Percentiles rank a stretch among this genome's conserved stretches.
These are phyloP conservation scores for Pyricularia sp. DNA, from an alignment of 2,329 filamentous ascomycete species.

Conservation along the genomic window DNA sequence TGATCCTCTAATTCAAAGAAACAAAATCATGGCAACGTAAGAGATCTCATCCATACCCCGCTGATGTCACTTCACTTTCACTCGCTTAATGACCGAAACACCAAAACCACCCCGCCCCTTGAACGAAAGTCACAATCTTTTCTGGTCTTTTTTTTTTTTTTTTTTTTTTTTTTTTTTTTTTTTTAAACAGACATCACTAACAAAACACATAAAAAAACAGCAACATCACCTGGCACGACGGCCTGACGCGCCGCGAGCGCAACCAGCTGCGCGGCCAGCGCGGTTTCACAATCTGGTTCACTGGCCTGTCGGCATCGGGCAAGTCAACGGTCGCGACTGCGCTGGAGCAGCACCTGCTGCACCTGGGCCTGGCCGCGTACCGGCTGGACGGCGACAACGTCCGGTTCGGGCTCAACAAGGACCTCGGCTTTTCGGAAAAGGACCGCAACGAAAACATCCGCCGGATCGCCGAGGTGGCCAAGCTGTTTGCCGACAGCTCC, in stretches of 20 bases:
- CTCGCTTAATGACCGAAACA: neutral
- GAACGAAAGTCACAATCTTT: neutral
- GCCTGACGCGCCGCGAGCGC: conserved; percentile 70
- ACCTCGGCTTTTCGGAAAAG: conserved; percentile 86
- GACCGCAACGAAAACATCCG: conserved; percentile 98
- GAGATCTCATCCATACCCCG: neutral
- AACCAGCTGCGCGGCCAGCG: conserved; percentile 67
- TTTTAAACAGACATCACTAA: neutral
- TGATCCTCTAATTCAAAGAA: neutral
- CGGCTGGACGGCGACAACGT: conserved; percentile 97
- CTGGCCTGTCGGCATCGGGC: conserved; percentile 88
- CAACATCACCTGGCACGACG: conserved; percentile 86
- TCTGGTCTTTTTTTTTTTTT: too few species aligned
- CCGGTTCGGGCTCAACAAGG: conserved; percentile 95
- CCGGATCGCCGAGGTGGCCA: conserved; percentile 91
- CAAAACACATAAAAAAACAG: conserved; percentile 29
- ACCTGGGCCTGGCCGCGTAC: conserved; percentile 76
- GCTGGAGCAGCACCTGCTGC: conserved; percentile 92
- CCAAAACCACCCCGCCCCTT: neutral
- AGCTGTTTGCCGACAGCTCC: conserved; percentile 88
- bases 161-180: neutral
- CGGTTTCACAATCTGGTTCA: conserved; percentile 96
- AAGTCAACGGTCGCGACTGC: conserved; percentile 97
- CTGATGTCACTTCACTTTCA: neutral
- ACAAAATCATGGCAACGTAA: conserved; percentile 4